Conservation (phyloP, 345 rosid species). For the Triadica sebifera region DNA sequence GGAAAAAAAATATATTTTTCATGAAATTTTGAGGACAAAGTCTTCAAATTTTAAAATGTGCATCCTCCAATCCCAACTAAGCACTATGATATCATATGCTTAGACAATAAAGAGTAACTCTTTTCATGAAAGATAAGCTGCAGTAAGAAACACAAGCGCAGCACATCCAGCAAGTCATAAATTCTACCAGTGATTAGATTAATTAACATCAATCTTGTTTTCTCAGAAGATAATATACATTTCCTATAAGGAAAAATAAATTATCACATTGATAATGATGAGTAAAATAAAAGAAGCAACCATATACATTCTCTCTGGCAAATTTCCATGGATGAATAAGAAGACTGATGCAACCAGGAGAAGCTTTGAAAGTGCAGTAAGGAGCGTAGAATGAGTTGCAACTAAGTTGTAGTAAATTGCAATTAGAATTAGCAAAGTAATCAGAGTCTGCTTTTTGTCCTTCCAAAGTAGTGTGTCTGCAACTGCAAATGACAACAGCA, state of each 20-base stretch:
- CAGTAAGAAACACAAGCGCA: too few relatives aligned
- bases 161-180: neutral
- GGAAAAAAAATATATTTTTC: neutral
- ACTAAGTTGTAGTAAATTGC: constrained; percentile 66
- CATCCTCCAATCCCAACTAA: neutral
- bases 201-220: neutral
- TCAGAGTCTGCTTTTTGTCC: constrained; percentile 62
- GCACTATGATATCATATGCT: neutral
- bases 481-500: constrained; percentile 52
- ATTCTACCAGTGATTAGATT: neutral
- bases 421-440: constrained; percentile 46
- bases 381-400: constrained; percentile 54
- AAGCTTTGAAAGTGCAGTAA: constrained; percentile 65
- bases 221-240: neutral
- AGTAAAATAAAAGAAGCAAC: constrained; percentile 10
- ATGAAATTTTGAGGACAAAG: neutral
- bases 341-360: constrained; percentile 52
- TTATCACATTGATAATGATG: constrained; percentile 6
- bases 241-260: neutral
- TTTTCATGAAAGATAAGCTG: neutral
- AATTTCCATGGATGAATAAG: constrained; percentile 71
- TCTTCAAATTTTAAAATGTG: constrained; percentile 2
- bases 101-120: neutral
- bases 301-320: constrained; percentile 79
- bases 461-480: constrained; percentile 88